phyloP scores from a whole-genome alignment of 2,329 filamentous ascomycete species.

The Neofusicoccum cordaticola region DNA sequence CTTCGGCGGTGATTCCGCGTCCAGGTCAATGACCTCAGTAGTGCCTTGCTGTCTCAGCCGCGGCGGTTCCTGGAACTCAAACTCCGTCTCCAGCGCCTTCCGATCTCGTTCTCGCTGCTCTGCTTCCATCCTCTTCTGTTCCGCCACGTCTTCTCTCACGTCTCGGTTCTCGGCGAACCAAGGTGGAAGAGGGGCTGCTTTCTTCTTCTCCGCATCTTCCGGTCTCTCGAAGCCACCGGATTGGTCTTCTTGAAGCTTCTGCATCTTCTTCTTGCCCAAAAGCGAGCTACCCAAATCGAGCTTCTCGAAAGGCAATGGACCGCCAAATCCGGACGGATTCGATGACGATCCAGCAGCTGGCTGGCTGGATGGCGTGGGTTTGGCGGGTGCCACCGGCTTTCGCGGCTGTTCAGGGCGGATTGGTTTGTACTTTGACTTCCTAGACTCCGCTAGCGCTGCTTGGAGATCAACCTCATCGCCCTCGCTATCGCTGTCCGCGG shows the following conservation, averaged over 20 bases:
- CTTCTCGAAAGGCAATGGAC: constrained; percentile 85
- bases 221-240: constrained; percentile 66
- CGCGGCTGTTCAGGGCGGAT: neutral
- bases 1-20: constrained; percentile 34
- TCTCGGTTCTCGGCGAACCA: constrained; percentile 65
- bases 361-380: constrained; percentile 21
- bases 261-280: constrained; percentile 52
- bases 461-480: constrained; percentile 78
- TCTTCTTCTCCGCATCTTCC: constrained; percentile 38
- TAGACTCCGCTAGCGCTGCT: constrained; percentile 69
- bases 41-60: constrained; percentile 57
- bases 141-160: constrained; percentile 54
- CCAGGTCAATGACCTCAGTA: constrained; percentile 47
- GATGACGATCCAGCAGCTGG: constrained; percentile 49
- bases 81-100: constrained; percentile 54
- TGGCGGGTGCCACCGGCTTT: constrained; percentile 19
- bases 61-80: constrained; percentile 63
- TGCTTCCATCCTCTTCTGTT: constrained; percentile 38
- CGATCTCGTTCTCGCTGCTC: constrained; percentile 54
- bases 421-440: constrained; percentile 46
- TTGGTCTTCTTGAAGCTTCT: constrained; percentile 51
- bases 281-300: constrained; percentile 66
- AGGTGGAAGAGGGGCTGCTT: constrained; percentile 64
- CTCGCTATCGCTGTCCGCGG: constrained; percentile 54
- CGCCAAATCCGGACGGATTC: constrained; percentile 63